Evolutionary conservation across 2,329 filamentous ascomycete genomes (phyloP), one percentile per base, ranked within the genome.

Genomic region (Fusarium sp.): DNA sequence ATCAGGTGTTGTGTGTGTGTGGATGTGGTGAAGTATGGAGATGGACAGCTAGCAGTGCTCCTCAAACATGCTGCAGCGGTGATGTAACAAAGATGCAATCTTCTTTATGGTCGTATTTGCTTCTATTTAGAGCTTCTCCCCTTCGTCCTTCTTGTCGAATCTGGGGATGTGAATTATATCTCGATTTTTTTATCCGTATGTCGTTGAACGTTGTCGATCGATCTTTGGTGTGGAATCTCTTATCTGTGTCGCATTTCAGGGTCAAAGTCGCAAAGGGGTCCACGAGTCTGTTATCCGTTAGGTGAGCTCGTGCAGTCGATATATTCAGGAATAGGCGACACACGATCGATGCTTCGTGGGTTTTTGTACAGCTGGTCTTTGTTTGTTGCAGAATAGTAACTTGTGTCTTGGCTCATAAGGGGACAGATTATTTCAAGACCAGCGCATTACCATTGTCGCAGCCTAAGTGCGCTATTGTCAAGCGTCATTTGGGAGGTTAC

Each of bases 61-160:
- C 67, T 67, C 59, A 73, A 65, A 74, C 73, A 75, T 75, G 67
- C 73, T 75, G 72, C 58, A 41, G 52, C 37, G 50, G 58, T 34
- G 56, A 62, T 56, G 48, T 28, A 44, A 65, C 49, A 41, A 18
- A 34, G 45, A 26, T 56, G 41, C 23, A 39, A 12, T 65, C 43
- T 34, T 56, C 41, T 44, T 39, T 54, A 7, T 53, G 14, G 28
- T 44, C 10, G 12, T 39, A 12, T 23, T 45, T 19, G 23, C 43
- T 31, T 50, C 12, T 4, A 18, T 67, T 23, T 23, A 39, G 21
- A 25, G 26, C 25, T 28, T 46, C 25, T 12, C 23, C 49, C 30
- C 43, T 48, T 58, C 30, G 25, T 39, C 51, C 54, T 58, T 34
- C 34, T 48, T 59, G n/a, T 48, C 42, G 23, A 45, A 26, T 31